phyloP scores from a whole-genome alignment of 192 early-diverging fungal genomes.

The Gamsiella multidivaricata region DNA sequence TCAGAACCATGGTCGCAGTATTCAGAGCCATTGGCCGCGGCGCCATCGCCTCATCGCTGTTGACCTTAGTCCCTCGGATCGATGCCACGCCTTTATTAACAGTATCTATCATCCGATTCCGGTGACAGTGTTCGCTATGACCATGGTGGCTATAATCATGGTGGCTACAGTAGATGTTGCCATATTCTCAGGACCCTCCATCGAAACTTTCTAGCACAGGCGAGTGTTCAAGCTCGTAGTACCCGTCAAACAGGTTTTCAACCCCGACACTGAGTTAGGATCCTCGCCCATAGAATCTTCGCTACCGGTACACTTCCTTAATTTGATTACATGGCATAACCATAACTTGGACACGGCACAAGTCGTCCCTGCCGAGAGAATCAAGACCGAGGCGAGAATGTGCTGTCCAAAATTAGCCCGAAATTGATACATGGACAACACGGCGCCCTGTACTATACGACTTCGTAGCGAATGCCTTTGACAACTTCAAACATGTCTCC shows the following conservation, averaged over 20 bases:
- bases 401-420: conserved; percentile 7
- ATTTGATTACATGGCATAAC: neutral
- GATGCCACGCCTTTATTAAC: no score
- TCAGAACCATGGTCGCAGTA: no score
- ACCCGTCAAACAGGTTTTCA: conserved; percentile 11
- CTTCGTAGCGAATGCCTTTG: conserved; percentile 13
- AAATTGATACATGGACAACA: conserved; percentile 5
- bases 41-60: no score
- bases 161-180: no score
- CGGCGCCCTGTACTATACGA: conserved; percentile 4
- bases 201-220: conserved; percentile 7
- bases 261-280: neutral
- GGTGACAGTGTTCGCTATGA: no score
- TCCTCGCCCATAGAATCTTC: neutral
- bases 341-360: neutral
- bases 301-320: conserved; percentile 10
- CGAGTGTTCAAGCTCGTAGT: neutral
- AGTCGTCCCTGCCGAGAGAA: conserved; percentile 9
- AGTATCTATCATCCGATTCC: no score
- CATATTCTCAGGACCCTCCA: conserved; percentile 9
- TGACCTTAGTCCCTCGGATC: no score
- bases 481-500: neutral
- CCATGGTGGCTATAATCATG: no score
- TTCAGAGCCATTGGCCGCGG: no score
- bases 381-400: conserved; percentile 2